Percentiles rank a stretch among this genome's conserved stretches.
These are phyloP conservation scores for Colletotrichum sansevieriae DNA, from an alignment of 2,329 filamentous ascomycete genomes.

Conservation along the genomic window DNA sequence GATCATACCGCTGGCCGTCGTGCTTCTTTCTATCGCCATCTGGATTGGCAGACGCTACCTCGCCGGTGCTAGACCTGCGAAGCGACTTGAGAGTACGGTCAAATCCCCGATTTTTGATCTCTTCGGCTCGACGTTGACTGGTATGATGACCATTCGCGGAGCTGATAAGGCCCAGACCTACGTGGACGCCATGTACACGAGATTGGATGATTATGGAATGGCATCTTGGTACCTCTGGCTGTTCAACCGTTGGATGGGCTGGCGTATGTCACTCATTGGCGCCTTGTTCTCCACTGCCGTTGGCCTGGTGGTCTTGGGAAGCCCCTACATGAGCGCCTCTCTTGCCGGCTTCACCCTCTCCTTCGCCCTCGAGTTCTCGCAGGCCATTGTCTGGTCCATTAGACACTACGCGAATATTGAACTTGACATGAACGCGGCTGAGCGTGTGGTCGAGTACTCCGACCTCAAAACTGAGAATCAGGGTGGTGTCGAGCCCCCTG, in stretches of 20 bases:
- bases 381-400: constrained; percentile 74
- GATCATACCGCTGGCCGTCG: constrained; percentile 72
- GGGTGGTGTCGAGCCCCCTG: constrained; percentile 71
- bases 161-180: constrained; percentile 79
- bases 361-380: constrained; percentile 79
- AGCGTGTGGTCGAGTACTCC: constrained; percentile 82
- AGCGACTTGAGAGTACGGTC: constrained; percentile 80
- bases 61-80: constrained; percentile 78
- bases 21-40: constrained; percentile 70
- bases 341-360: constrained; percentile 82
- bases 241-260: constrained; percentile 83
- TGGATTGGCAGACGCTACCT: constrained; percentile 74
- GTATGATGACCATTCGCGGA: constrained; percentile 81
- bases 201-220: constrained; percentile 76
- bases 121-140: constrained; percentile 79
- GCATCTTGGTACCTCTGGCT: constrained; percentile 78
- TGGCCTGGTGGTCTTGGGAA: constrained; percentile 72
- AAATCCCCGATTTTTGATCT: constrained; percentile 87
- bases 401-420: constrained; percentile 78
- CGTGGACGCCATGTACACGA: constrained; percentile 75
- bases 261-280: constrained; percentile 78
- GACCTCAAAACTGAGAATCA: constrained; percentile 76
- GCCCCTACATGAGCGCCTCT: constrained; percentile 73
- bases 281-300: constrained; percentile 76
- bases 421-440: constrained; percentile 83